phyloP scores from a whole-genome alignment of 352 stramenopile species.

The Phytophthora lateralis region DNA sequence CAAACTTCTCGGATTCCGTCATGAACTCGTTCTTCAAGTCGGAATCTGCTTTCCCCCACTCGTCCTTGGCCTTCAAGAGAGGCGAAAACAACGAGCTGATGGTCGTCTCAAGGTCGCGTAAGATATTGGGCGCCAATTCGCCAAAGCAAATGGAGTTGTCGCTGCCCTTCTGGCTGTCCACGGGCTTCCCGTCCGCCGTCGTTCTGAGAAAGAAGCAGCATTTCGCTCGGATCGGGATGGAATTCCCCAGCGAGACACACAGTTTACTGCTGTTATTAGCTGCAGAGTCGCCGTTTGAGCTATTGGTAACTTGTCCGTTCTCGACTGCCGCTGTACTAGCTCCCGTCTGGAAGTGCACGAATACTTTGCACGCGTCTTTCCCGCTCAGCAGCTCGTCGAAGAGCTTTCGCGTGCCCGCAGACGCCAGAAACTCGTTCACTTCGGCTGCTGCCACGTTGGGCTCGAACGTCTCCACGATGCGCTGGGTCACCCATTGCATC shows the following conservation, averaged over 20 bases:
- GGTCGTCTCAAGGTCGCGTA: conserved; percentile 80
- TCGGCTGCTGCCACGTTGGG: conserved; percentile 55
- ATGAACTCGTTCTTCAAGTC: conserved; percentile 94
- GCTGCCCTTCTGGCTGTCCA: conserved; percentile 75
- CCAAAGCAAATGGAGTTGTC: conserved; percentile 86
- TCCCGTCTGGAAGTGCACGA: conserved; percentile 69
- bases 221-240: conserved; percentile 74
- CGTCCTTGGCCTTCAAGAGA: conserved; percentile 92
- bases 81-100: conserved; percentile 90
- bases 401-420: conserved; percentile 54
- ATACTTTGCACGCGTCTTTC: conserved; percentile 76
- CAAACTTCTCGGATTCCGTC: conserved; percentile 95
- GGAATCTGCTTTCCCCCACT: conserved; percentile 95
- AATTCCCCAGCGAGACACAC: conserved; percentile 69
- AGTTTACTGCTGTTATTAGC: conserved; percentile 56
- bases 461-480: conserved; percentile 84
- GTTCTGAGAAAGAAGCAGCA: conserved; percentile 87
- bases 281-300: conserved; percentile 1
- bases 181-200: conserved; percentile 68
- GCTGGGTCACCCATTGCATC: conserved; percentile 84
- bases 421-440: conserved; percentile 68
- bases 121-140: conserved; percentile 84
- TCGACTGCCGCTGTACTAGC: conserved; percentile 4
- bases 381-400: conserved; percentile 80
- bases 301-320: conserved; percentile 8